Base-by-base conservation (phyloP, 495 filamentous ascomycete species). In the Pyrenopolyporus hunteri region DNA sequence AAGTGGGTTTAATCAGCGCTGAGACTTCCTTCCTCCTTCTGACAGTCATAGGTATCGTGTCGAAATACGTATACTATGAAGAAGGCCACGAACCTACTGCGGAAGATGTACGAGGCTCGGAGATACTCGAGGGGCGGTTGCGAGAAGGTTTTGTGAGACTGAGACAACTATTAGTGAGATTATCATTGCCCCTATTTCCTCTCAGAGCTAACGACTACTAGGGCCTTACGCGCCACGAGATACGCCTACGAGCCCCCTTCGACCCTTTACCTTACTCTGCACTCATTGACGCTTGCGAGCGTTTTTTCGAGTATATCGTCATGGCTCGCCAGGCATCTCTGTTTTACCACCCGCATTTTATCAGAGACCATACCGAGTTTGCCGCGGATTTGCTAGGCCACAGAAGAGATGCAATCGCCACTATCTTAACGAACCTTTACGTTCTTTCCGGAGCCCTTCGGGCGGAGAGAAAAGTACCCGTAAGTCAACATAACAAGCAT, bases 131-230 rank as follows among this genome's bases (percentile, higher is more conserved):
- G 61, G 82, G 79, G 8, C 76, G 81, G 28, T 59, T 85, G 9
- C 73, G 83, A 39, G 83, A 85, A 67, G 80, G 80, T n/a, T 84
- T 85, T 54, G 80, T 85, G 9, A 69, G 83, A 29, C 80, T 85
- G 42, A 72, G 81, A 16, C 81, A 85, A 60, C 64, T 85, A 6
- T 57, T 84, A 61, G 82, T 82, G 68, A 57, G 64, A 22, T 39
- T 1, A 31, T 13, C 19, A 14, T n/a, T 14, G 33, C 36, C 13
- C 32, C 22, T 42, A n/a, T 16, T 1, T 16, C 36, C 32, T 50
- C 2, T 2, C 19, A 16, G 23, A 50, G 2, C 8, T 11, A 29
- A 17, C 13, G 6, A 14, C 40, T 39, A 48, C 0, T 39, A 76
- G 75, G 76, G 70, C 10, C 63, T 85, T 51, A 84, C 83, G 2